Conservation (phyloP, 345 rosid genomes). For the Moringa oleifera region DNA sequence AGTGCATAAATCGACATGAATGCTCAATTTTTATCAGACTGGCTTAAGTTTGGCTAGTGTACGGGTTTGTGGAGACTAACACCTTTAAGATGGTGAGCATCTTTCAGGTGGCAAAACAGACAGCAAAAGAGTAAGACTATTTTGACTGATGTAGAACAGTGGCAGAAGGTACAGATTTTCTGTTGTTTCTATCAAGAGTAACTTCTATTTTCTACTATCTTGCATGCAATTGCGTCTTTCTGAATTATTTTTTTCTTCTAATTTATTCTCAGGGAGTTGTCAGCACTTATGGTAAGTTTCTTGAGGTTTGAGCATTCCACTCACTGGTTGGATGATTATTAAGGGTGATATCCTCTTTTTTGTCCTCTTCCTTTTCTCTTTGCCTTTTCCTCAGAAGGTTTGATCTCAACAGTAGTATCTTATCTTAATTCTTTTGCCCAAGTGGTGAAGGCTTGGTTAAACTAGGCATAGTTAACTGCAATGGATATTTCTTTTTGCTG, state of each 20-base stretch:
- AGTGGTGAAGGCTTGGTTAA: background rate
- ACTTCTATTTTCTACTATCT: constrained; percentile 6
- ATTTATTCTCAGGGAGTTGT: constrained; percentile 83
- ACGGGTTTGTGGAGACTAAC: constrained; percentile 4
- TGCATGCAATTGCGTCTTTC: constrained; percentile 16
- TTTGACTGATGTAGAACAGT: constrained; percentile 83
- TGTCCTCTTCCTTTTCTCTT: background rate
- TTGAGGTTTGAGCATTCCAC: background rate
- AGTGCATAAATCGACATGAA: too few species aligned
- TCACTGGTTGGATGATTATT: background rate
- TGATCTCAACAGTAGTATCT: background rate
- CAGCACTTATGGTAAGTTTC: constrained; percentile 77
- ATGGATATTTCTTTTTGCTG: background rate
- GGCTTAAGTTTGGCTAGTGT: constrained; percentile 2
- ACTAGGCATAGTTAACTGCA: background rate
- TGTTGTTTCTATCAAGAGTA: constrained; percentile 4
- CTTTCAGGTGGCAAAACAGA: constrained; percentile 77
- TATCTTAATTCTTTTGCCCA: background rate
- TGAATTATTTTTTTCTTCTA: constrained; percentile 18
- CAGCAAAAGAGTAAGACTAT: constrained; percentile 85
- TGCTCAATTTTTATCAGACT: background rate
- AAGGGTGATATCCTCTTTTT: background rate
- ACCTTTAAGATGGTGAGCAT: constrained; percentile 14
- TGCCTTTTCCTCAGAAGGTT: background rate
- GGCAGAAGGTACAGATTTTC: constrained; percentile 79